Evolutionary conservation across 768 basidiomycete species (phyloP), one percentile per base, ranked within the genome.

Genomic region (Antrodiella citrinella): DNA sequence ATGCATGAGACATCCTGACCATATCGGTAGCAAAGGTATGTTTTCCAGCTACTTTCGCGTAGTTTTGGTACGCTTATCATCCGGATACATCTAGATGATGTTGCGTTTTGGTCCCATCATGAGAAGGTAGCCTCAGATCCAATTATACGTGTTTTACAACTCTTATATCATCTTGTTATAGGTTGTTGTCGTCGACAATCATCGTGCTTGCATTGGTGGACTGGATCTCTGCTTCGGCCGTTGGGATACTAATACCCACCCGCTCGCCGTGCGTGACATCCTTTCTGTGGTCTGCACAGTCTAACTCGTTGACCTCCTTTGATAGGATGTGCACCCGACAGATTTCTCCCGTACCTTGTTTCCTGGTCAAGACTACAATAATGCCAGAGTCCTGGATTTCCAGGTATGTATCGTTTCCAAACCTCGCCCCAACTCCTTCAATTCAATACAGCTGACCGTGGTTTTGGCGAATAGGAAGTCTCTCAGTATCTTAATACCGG

Each of bases 191-290:
- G 83, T 95, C 4, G 93, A 96, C 63, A 90, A 92, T 60, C 82
- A 86, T 59, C 75, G 71, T 46, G 91, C 89, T 2, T 87, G 85
- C 57, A 82, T 96, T 48, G 96, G 96, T 20, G 96, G 96, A 10
- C 80, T 99, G 22, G 96, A 99, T 65, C 74, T 96, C 15, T 97
- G 92, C 70, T 96, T 93, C 58, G 96, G 96, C 10, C 85, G 96
- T 18, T 99, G 95, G 94, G 96, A 98, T 67, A 91, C 88, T 0
- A 81, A 90, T 61, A 86, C 72, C 38, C 88, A 92, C 63, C 93
- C 93, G 1, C 76, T 97, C 35, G 86, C 93, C 19, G 3, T 93
- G 95, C 59, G 88, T 80, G 3, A 7, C 91, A 94, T 61, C 18
- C n/a, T n/a, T n/a, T n/a, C n/a, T n/a, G n/a, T n/a, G n/a, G n/a